Evolutionary conservation across 306 rosid genomes (phyloP).

Genomic region (Betula pendula): DNA sequence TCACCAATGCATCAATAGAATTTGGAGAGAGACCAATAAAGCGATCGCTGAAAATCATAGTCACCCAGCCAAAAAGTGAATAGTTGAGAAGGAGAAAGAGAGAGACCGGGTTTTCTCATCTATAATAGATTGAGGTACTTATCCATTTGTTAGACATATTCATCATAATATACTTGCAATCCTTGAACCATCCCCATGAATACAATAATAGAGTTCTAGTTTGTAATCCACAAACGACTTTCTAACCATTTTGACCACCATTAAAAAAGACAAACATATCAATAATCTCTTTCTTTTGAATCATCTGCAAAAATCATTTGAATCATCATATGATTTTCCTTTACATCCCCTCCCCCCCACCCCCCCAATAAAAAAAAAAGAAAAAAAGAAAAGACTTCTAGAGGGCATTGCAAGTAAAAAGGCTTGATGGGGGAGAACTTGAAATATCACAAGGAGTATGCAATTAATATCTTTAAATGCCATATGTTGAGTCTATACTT

Average conservation of each 20-base stretch:
- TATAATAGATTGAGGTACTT: neutral
- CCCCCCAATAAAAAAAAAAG: no score
- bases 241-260: slow-evolving; percentile 70
- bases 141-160: slow-evolving; percentile 1
- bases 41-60: slow-evolving; percentile 65
- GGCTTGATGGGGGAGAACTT: no score
- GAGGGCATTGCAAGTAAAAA: slow-evolving; percentile 1
- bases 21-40: slow-evolving; percentile 75
- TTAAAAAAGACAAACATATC: neutral
- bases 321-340: neutral
- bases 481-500: neutral
- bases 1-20: slow-evolving; percentile 77
- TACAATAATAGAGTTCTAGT: slow-evolving; percentile 68
- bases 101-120: neutral
- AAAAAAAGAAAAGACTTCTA: neutral
- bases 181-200: slow-evolving; percentile 92
- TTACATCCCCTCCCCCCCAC: neutral
- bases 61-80: slow-evolving; percentile 28
- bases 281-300: neutral
- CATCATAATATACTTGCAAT: slow-evolving; percentile 64
- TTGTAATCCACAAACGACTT: slow-evolving; percentile 88
- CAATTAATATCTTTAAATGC: neutral
- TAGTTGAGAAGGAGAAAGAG: neutral
- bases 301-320: neutral
- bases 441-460: neutral